phyloP scores from a whole-genome alignment of 148 eudicot species.

The Linanthus parryae region DNA sequence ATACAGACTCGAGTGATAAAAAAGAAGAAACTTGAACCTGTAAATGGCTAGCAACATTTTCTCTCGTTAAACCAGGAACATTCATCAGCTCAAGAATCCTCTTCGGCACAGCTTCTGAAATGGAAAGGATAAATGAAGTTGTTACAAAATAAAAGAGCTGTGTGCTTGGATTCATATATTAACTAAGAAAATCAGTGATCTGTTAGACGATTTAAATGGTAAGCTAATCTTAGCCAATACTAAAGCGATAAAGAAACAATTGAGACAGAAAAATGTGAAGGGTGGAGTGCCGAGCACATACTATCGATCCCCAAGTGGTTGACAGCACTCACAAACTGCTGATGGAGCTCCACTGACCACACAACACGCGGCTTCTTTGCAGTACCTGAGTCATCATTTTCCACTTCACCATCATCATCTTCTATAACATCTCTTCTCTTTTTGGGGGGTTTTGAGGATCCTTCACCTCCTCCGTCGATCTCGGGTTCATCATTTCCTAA shows the following conservation, averaged over 20 bases:
- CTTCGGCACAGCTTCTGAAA: conserved; percentile 27
- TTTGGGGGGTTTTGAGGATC: conserved; percentile 20
- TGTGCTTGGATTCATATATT: too few relatives aligned
- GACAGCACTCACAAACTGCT: conserved; percentile 60
- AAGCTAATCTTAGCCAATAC: too few relatives aligned
- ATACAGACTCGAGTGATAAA: too few relatives aligned
- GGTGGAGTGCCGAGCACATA: conserved; percentile 24
- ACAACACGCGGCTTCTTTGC: conserved; percentile 60
- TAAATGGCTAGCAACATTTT: conserved; percentile 64
- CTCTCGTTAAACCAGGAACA: conserved; percentile 55
- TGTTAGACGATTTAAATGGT: too few relatives aligned
- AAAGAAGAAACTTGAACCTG: conserved; percentile 33
- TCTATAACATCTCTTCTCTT: conserved; percentile 42
- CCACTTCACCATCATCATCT: conserved; percentile 40
- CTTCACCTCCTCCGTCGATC: conserved; percentile 32
- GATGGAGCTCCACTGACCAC: conserved; percentile 68
- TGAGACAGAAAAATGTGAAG: neutral
- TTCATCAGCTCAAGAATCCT: conserved; percentile 53
- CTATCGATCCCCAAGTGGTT: conserved; percentile 63
- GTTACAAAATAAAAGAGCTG: neutral
- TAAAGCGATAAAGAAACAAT: too few relatives aligned
- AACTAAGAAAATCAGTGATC: too few relatives aligned
- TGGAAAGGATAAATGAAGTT: neutral
- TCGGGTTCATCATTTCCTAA: conserved; percentile 36
- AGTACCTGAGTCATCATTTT: conserved; percentile 37